Evolutionary conservation across 1,284 basidiomycete species (phyloP), one percentile per base, ranked within the genome.

Genomic region (Malassezia cuniculi): DNA sequence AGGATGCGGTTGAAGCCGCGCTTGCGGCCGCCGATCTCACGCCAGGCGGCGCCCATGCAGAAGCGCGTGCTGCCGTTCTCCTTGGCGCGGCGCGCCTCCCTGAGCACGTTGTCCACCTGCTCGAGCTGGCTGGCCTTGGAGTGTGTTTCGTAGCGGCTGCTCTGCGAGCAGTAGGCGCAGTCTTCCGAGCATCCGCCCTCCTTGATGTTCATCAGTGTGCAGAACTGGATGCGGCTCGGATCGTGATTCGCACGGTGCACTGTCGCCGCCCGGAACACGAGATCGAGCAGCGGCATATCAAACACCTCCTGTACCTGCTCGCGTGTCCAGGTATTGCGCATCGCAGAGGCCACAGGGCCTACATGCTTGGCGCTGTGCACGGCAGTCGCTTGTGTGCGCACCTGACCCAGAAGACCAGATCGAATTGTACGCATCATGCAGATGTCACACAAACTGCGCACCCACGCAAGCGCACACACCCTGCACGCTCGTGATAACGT

Each of bases 11-110:
- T 82, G 59, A 97, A 97, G 1, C 89, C 89, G 35, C 83, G 76
- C 70, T 94, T 95, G 50, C 85, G 77, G 3, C 90, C 89, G 19
- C 83, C 79, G 32, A 95, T 76, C 68, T 94, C 90, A 53, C 90
- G 75, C 90, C 90, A 97, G n/a, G 90, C 90, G 4, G 90, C 89
- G 41, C 90, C 90, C 90, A 95, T 95, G 69, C 90, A 97, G 72
- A 95, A 95, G 17, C 90, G 76, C 15, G 90, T 97, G 64, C 83
- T 87, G 21, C 90, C 90, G 48, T 95, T 95, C 50, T 74, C 86
- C 68, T 94, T 95, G 20, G 90, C 90, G 66, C 83, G 81, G 19
- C 85, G 76, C 17, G 90, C 70, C 52, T 71, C 69, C 17, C 39
- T 48, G 10, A 97, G 72, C 8, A 97, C 90, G 7, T 85, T 85